phyloP scores from a whole-genome alignment of 2,329 filamentous ascomycete genomes.

The Alternaria hordeiaustralica region DNA sequence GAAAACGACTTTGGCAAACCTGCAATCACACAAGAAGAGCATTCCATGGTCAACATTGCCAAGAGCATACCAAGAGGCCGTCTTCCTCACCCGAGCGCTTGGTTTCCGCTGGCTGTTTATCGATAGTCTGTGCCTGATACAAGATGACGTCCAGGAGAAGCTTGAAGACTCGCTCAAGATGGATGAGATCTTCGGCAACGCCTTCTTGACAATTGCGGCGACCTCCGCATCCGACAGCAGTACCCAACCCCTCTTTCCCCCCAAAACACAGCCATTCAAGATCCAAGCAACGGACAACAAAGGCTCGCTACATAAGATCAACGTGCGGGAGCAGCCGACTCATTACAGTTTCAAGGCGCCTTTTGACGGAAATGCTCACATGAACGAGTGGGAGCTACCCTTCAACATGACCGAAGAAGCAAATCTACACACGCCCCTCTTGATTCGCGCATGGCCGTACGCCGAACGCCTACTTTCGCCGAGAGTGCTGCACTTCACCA shows the following conservation, averaged over 20 bases:
- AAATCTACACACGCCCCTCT: constrained; percentile 39
- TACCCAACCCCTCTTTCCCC: constrained; percentile 34
- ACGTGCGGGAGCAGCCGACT: constrained; percentile 44
- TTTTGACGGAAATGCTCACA: constrained; percentile 41
- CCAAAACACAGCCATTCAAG: constrained; percentile 36
- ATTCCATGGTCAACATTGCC: constrained; percentile 40
- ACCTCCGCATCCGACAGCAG: constrained; percentile 40
- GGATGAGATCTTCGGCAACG: constrained; percentile 40
- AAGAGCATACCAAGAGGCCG: constrained; percentile 44
- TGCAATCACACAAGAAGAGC: constrained; percentile 35
- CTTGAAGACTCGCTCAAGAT: constrained; percentile 35
- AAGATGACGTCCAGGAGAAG: constrained; percentile 39
- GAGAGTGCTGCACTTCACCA: constrained; percentile 43
- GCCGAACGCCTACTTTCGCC: constrained; percentile 40
- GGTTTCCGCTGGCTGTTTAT: constrained; percentile 48
- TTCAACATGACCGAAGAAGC: constrained; percentile 41
- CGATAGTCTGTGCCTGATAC: constrained; percentile 43
- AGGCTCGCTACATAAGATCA: constrained; percentile 39
- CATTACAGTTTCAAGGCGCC: constrained; percentile 48
- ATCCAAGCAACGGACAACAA: constrained; percentile 43
- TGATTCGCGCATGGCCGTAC: constrained; percentile 45
- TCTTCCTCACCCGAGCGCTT: constrained; percentile 43
- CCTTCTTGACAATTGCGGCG: constrained; percentile 44
- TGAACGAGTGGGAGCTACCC: constrained; percentile 46
- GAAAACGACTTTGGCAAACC: constrained; percentile 37